Base-by-base conservation (phyloP, 345 rosid species). In the Corchorus olitorius region DNA sequence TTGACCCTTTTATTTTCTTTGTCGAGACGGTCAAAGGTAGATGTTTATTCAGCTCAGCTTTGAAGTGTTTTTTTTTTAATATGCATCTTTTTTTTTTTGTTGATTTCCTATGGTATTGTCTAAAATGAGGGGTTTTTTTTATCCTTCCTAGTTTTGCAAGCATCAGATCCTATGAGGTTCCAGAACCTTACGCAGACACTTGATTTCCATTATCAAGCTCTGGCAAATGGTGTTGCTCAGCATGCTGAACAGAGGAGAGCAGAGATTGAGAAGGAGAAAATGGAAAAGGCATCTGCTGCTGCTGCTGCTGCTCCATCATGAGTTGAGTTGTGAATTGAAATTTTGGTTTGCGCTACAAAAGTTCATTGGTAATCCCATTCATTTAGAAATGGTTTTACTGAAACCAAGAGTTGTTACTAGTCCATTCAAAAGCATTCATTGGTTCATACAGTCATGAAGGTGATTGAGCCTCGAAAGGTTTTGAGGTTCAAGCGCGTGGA, bases 1-100 rank as follows among this genome's bases (percentile, higher is more conserved):
- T 97, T 78, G 99, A 97, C 80, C 98, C 99, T 60, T 97, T 97
- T 80, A 83, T 97, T 72, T 87, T 88, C 88, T 97, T 97, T 77
- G 94, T 90, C 46, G 99, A 97, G 73, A 87, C 97, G 43, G 77
- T 97, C 48, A 94, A 89, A 87, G 98, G 99, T 94, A 77, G 13
- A 46, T 63, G 71, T 14, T 10, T 2, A 64, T 63, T 37, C 48
- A 1, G 67, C 37, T 20, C 3, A 22, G 52, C 34, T 70, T 66
- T 53, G 2, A 2, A 3, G 12, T 27, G 27, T 27, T 27, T 66
- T 65, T 27, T 66, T 65, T 48, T 53, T 75, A 3, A 2, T 20
- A 3, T 34, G 33, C 41, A 34, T 39, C 39, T 43, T 65, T 45
- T 70, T 15, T 46, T 39, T 70, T 15, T 46, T 39, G 16, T 63